A percentile compares a stretch with the other conserved stretches of the same genome.
Conservation (phyloP, 2,329 filamentous ascomycete species). For the Fusarium abutilonis region DNA sequence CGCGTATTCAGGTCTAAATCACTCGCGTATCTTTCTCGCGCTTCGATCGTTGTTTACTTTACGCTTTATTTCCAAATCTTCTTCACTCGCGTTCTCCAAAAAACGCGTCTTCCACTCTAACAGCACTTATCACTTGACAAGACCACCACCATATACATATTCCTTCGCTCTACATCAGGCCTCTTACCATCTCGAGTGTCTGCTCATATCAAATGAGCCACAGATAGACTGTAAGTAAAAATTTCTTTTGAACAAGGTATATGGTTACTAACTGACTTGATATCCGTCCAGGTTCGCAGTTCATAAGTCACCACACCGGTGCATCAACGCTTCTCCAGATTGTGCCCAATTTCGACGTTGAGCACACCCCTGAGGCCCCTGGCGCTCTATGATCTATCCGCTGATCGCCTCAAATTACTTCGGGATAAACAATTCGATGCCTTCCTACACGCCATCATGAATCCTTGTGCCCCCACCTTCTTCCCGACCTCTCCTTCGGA, state of each 20-base stretch:
- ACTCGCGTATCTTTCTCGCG: background rate
- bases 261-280: background rate
- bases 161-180: background rate
- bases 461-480: slow-evolving; percentile 45
- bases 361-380: background rate
- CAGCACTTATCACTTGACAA: background rate
- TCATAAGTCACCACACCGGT: background rate
- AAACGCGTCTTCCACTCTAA: background rate
- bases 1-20: slow-evolving; percentile 20
- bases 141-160: background rate
- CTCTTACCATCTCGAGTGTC: background rate
- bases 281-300: background rate
- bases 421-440: slow-evolving; percentile 1
- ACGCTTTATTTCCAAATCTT: background rate
- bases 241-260: background rate
- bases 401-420: background rate
- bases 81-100: background rate
- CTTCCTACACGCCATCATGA: slow-evolving; percentile 35
- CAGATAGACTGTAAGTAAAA: background rate
- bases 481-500: slow-evolving; percentile 30
- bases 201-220: background rate
- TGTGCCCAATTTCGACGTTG: background rate
- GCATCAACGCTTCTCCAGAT: background rate
- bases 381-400: background rate
- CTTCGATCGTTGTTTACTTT: slow-evolving; percentile 14